Conservation (phyloP, 2,329 filamentous ascomycete genomes). For the Diaporthe sp. region DNA sequence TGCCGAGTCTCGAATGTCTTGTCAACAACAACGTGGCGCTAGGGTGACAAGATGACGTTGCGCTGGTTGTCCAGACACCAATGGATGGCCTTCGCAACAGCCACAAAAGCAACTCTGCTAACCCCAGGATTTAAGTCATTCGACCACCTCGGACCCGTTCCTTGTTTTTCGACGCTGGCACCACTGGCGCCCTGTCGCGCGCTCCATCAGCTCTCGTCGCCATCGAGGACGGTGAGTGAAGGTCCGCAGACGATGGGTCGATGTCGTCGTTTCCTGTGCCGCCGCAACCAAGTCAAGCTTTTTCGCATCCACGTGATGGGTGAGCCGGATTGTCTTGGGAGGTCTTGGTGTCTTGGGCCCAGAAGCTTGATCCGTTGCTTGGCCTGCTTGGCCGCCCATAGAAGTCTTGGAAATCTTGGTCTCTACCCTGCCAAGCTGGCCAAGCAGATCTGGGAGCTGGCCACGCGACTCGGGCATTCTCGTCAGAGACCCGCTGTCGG, state of each 20-base stretch:
- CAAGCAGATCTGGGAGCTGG: neutral
- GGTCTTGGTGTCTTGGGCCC: constrained; percentile 14
- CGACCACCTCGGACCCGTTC: neutral
- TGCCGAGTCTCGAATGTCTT: neutral
- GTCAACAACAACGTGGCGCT: constrained; percentile 6
- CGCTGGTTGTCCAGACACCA: neutral
- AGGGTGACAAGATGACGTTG: constrained; percentile 26
- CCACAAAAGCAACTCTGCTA: constrained; percentile 31
- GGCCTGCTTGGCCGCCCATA: constrained; percentile 20
- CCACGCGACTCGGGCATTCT: constrained; percentile 13
- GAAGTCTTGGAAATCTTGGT: constrained; percentile 26
- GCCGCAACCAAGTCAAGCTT: constrained; percentile 11
- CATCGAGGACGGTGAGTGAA: constrained; percentile 1
- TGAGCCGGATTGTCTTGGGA: constrained; percentile 26
- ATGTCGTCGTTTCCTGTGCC: neutral
- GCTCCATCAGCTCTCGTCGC: neutral
- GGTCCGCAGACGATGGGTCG: neutral
- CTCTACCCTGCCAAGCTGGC: neutral
- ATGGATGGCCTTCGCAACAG: constrained; percentile 6
- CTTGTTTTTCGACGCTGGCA: constrained; percentile 20
- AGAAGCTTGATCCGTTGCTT: constrained; percentile 25
- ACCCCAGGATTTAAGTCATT: neutral
- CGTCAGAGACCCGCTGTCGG: neutral
- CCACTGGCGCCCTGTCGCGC: neutral
- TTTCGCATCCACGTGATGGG: neutral